Conservation (phyloP, 495 filamentous ascomycete genomes). For the Usnea hakonensis region DNA sequence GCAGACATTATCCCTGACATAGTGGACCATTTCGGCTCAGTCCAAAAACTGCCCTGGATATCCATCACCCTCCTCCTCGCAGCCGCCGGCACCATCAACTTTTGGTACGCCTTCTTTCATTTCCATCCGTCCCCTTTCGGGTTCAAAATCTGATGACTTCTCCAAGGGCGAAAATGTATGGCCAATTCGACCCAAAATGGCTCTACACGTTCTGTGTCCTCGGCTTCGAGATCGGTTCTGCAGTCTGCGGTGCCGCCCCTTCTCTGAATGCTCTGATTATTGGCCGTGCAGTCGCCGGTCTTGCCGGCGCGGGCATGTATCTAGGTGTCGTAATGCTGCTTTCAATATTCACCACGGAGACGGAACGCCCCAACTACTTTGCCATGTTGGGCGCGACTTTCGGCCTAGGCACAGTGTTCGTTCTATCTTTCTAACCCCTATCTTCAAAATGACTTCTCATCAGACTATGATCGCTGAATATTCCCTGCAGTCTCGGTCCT, state of each 20-base stretch:
- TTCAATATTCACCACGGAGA: conserved; percentile 23
- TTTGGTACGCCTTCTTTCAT: conserved; percentile 29
- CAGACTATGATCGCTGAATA: neutral
- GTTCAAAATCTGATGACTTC: neutral
- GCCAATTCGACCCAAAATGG: conserved; percentile 47
- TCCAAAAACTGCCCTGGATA: conserved; percentile 52
- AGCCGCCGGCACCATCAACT: conserved; percentile 39
- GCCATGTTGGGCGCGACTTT: conserved; percentile 22
- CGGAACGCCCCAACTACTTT: neutral
- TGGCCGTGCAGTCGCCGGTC: conserved; percentile 34
- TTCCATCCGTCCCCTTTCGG: conserved; percentile 3
- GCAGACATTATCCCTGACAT: conserved; percentile 51
- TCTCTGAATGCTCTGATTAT: conserved; percentile 45
- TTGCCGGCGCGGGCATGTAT: too few species aligned
- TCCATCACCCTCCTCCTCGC: conserved; percentile 47
- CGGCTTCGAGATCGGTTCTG: conserved; percentile 46
- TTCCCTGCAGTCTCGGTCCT: conserved; percentile 38
- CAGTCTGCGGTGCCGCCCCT: conserved; percentile 49
- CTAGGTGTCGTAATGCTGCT: conserved; percentile 42
- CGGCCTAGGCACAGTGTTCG: neutral
- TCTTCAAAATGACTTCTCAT: neutral
- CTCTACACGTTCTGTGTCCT: conserved; percentile 42
- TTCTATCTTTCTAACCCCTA: neutral
- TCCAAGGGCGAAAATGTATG: conserved; percentile 38
- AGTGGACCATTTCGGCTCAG: conserved; percentile 39